phyloP scores from a whole-genome alignment of 441 rosid genomes.

The Adansonia madagascariensis region DNA sequence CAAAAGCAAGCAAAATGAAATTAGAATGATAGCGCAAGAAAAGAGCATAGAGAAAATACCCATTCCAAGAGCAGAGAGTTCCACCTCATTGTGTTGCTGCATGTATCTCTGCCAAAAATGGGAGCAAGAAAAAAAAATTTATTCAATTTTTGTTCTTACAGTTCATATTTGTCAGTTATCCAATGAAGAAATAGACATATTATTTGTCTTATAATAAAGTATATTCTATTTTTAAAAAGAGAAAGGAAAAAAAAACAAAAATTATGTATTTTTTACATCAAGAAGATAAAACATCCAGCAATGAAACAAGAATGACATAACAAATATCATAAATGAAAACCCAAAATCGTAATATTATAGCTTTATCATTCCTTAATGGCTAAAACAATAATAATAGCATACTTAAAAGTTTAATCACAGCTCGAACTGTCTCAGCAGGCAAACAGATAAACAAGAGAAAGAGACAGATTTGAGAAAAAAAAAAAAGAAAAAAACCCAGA shows the following conservation, averaged over 20 bases:
- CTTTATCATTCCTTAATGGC: too few relatives aligned
- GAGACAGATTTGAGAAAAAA: background rate
- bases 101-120: constrained; percentile 73
- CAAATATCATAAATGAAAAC: background rate
- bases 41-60: constrained; percentile 42
- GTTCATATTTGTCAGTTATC: background rate
- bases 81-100: constrained; percentile 88
- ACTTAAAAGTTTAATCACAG: background rate
- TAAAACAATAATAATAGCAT: background rate
- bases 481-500: background rate
- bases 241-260: too few relatives aligned
- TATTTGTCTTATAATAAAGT: background rate
- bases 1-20: background rate
- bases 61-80: constrained; percentile 96
- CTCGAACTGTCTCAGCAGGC: background rate
- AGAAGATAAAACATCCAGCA: background rate
- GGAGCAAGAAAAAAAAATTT: background rate
- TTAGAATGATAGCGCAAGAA: background rate
- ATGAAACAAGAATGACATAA: background rate
- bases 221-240: too few relatives aligned
- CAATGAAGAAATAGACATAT: too few relatives aligned
- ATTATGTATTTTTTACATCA: background rate
- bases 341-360: background rate
- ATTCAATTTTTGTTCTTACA: background rate
- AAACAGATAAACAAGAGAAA: background rate